A percentile compares a stretch with the other conserved stretches of the same genome.
phyloP scores from a whole-genome alignment of 2,329 filamentous ascomycete genomes.

The Dactylellina cionopaga region DNA sequence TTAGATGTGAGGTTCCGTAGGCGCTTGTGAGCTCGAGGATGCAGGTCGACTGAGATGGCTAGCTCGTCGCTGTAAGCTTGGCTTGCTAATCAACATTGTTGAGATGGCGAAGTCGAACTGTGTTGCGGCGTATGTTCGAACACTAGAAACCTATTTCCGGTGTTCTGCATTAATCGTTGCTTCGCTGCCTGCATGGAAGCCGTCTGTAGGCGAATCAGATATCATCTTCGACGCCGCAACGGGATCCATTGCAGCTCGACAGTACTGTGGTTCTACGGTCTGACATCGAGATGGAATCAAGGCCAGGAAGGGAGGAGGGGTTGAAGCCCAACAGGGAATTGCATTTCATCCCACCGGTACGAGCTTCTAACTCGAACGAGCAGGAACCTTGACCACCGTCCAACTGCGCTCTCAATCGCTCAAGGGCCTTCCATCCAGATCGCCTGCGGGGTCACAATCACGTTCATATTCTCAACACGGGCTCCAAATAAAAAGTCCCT shows the following conservation, averaged over 20 bases:
- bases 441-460: slow-evolving; percentile 17
- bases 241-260: not conserved
- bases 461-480: slow-evolving; percentile 13
- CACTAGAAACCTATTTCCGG: no score
- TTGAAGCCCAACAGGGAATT: slow-evolving; percentile 1
- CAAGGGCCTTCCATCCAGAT: slow-evolving; percentile 16
- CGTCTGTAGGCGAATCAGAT: slow-evolving; percentile 9
- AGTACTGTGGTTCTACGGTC: not conserved
- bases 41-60: not conserved
- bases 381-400: slow-evolving; percentile 25
- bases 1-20: no score
- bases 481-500: not conserved
- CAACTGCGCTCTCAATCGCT: not conserved
- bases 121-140: not conserved
- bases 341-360: slow-evolving; percentile 40
- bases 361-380: slow-evolving; percentile 30
- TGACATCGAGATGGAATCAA: not conserved
- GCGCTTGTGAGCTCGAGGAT: not conserved
- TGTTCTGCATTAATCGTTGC: no score
- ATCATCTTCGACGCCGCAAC: no score
- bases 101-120: slow-evolving; percentile 7
- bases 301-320: not conserved
- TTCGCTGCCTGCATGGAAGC: slow-evolving; percentile 11
- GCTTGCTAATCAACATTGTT: no score
- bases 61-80: no score